Evolutionary conservation across 371 early-diverging fungal species (phyloP).

Genomic region (Mucor ambiguus): DNA sequence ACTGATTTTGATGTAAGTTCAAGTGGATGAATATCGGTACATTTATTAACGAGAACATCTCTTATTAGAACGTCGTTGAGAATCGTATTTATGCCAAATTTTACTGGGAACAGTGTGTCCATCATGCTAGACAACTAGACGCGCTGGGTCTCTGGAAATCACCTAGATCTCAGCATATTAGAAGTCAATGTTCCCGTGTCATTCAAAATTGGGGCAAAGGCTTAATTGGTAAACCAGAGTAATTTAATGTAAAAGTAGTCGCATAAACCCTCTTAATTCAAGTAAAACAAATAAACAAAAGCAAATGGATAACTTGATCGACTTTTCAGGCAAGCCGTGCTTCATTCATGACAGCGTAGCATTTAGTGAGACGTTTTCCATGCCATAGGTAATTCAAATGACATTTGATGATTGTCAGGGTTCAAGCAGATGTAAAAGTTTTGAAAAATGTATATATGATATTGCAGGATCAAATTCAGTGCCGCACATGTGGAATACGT

Average conservation of each 20-base stretch:
- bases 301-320: neutral
- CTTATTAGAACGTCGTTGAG: slow-evolving; percentile 43
- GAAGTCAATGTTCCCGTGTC: slow-evolving; percentile 36
- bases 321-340: neutral
- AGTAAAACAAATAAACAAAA: neutral
- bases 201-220: slow-evolving; percentile 41
- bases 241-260: neutral
- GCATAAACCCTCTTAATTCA: neutral
- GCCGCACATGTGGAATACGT: too few relatives aligned
- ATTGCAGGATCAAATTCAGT: too few relatives aligned
- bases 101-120: slow-evolving; percentile 41
- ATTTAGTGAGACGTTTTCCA: neutral
- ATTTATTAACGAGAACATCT: neutral
- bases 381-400: neutral
- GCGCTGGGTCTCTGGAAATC: slow-evolving; percentile 37
- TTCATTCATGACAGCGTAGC: neutral
- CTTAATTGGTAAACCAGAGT: slow-evolving; percentile 35
- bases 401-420: neutral
- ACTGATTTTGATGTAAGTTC: slow-evolving; percentile 54
- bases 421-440: neutral
- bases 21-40: neutral
- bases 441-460: too few relatives aligned
- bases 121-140: slow-evolving; percentile 39
- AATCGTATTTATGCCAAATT: slow-evolving; percentile 43
- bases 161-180: slow-evolving; percentile 29